Evolutionary conservation across 1,139 yeast species (phyloP).

Genomic region (Pichia sp.): DNA sequence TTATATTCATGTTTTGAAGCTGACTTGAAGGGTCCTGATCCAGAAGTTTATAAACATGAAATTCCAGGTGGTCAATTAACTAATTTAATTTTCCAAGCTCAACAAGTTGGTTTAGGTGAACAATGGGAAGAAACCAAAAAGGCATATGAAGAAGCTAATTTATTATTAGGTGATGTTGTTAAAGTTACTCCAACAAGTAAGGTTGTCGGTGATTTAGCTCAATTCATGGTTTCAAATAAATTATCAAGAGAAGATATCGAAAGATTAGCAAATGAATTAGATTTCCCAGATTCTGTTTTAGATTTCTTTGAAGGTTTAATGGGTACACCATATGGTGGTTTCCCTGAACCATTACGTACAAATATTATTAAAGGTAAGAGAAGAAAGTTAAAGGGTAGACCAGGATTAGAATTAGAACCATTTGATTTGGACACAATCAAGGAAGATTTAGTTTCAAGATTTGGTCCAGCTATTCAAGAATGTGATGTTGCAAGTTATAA

Average conservation of each 20-base stretch:
- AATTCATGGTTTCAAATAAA: conserved; percentile 96
- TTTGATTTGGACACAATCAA: conserved; percentile 66
- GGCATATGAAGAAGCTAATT: conserved; percentile 86
- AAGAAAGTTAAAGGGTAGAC: conserved; percentile 80
- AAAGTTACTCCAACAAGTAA: conserved; percentile 98
- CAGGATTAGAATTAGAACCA: conserved; percentile 84
- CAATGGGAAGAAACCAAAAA: conserved; percentile 95
- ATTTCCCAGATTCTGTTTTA: conserved; percentile 96
- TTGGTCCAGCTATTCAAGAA: conserved; percentile 54
- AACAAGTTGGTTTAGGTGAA: conserved; percentile 93
- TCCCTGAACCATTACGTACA: conserved; percentile 97
- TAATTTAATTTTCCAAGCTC: conserved; percentile 96
- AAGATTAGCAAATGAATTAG: conserved; percentile 81
- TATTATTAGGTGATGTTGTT: conserved; percentile 88
- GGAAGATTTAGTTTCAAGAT: conserved; percentile 64
- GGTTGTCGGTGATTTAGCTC: conserved; percentile 98
- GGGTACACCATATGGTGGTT: conserved; percentile 99
- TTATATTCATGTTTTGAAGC: conserved; percentile 97
- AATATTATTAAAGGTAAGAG: conserved; percentile 85
- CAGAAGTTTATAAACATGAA: conserved; percentile 96
- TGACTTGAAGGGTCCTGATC: conserved; percentile 98
- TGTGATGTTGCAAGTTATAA: conserved; percentile 89
- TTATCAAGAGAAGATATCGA: conserved; percentile 77
- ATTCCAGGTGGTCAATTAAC: conserved; percentile 99
- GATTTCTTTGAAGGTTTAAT: conserved; percentile 98